A percentile compares a stretch with the other conserved stretches of the same genome.
Conservation (phyloP, 257 asterid genomes). For the Solanum boliviense region DNA sequence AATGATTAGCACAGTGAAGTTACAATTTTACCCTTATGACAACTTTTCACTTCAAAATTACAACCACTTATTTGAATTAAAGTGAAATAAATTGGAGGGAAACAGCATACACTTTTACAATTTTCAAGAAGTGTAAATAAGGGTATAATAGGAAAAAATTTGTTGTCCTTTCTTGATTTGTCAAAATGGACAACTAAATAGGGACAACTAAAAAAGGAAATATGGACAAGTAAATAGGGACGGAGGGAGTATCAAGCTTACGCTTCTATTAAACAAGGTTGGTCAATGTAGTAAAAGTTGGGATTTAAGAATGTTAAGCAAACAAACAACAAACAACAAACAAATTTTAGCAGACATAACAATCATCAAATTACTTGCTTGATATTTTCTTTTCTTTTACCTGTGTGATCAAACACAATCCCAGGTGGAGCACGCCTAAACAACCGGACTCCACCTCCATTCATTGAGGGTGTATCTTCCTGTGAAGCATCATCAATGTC, state of each 20-base stretch:
- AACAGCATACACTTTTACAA: too few species aligned
- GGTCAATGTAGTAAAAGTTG: not conserved
- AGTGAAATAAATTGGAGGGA: too few species aligned
- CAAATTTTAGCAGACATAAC: not conserved
- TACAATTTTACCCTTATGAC: too few species aligned
- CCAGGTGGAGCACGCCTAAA: constrained; percentile 71
- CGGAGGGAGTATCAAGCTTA: not conserved
- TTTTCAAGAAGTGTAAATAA: too few species aligned
- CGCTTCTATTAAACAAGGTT: not conserved
- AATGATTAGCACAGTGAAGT: too few species aligned
- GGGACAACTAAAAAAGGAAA: too few species aligned
- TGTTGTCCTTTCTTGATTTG: too few species aligned
- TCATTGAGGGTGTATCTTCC: constrained; percentile 17
- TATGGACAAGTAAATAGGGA: too few species aligned
- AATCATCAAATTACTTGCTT: not conserved
- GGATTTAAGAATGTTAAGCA: not conserved
- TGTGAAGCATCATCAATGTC: constrained; percentile 3
- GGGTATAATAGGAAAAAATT: too few species aligned
- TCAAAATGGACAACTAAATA: too few species aligned
- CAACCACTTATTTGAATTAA: too few species aligned
- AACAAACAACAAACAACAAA: not conserved
- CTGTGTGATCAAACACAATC: constrained; percentile 47
- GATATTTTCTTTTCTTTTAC: not conserved
- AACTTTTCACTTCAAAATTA: too few species aligned
- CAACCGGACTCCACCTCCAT: constrained; percentile 62